A percentile compares a stretch with the other conserved stretches of the same genome.
phyloP scores from a whole-genome alignment of 2,329 filamentous ascomycete species.

The Fusarium redolens region DNA sequence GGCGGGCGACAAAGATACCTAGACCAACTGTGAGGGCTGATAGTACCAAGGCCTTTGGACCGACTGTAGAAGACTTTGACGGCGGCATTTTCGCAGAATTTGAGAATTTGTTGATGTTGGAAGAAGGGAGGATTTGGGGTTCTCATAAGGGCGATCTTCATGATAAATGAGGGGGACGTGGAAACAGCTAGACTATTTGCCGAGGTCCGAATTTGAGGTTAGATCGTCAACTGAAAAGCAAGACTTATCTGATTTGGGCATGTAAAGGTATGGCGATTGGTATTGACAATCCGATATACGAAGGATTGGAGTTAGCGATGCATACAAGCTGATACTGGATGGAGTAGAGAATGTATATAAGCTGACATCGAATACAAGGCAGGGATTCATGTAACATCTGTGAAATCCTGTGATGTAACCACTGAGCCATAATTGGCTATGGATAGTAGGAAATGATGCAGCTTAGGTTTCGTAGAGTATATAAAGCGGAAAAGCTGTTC shows the following conservation, averaged over 20 bases:
- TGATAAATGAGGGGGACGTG: conserved; percentile 11
- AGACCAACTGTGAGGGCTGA: not conserved
- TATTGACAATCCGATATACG: not conserved
- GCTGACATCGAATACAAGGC: accelerated
- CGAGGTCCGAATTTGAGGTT: not conserved
- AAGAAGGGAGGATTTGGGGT: not conserved
- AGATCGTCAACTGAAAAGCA: not conserved
- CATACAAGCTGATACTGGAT: not conserved
- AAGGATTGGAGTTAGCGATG: not conserved
- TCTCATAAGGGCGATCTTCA: not conserved
- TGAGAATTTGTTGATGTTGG: not conserved
- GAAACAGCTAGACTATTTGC: not conserved
- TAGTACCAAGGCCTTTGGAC: not conserved
- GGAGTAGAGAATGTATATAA: not conserved
- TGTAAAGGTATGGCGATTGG: not conserved
- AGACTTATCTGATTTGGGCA: not conserved
- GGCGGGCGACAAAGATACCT: not conserved
- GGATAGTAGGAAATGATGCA: too few species aligned
- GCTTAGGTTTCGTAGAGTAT: too few species aligned
- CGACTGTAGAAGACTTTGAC: not conserved
- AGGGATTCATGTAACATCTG: not conserved
- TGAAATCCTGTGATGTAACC: too few species aligned
- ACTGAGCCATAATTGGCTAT: too few species aligned
- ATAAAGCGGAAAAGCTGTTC: too few species aligned
- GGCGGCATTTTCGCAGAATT: not conserved